Base-by-base conservation (phyloP, 2,329 filamentous ascomycete genomes). In the Lecanicillium sp. region DNA sequence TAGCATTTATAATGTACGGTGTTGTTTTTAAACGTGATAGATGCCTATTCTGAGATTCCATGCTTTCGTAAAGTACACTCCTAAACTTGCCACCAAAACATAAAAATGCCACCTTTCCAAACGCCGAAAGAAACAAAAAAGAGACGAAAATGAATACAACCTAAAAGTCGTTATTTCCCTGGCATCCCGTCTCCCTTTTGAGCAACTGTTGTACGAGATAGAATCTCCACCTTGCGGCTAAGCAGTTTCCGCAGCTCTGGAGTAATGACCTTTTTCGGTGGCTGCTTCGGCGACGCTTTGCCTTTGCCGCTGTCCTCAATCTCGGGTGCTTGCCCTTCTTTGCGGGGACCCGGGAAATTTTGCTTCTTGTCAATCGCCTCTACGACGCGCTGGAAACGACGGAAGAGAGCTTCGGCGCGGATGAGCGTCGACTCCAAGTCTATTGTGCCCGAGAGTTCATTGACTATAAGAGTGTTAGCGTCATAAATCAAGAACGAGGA, bases 381-480 rank as follows among this genome's bases (percentile, higher is more conserved):
- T 9, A 98, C 83, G 2, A 86, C 82, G 32, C 88, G 76, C 53
- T 94, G 82, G 62, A 95, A 98, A 35, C 85, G 80, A 45, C 78
- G 79, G 68, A 94, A 98, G 3, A 98, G 75, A 0, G 80, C 75
- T 61, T 98, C 92, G 9, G 92, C 92, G 22, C 89, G 78, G 43
- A 94, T 79, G 14, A 96, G 75, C 0, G 87, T 94, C 1, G 83
- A 83, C 37, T 88, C 75, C 1, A 98, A 75, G 49, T 98, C 92
- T 54, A 98, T 96, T 2, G 83, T 94, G 47, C 83, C 84, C 5
- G 87, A 94, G 1, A 98, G 75, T 57, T 98, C 92, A 55, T 98
- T 98, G 52, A 98, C 87, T 92, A 22, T 9, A n/a, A 16, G 7
- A 17, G 3, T 28, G 37, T 40, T 37, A 43, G 38, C 25, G 27